A percentile compares a stretch with the other conserved stretches of the same genome.
Conservation (phyloP, 2,329 filamentous ascomycete species). For the Botrytis aclada region DNA sequence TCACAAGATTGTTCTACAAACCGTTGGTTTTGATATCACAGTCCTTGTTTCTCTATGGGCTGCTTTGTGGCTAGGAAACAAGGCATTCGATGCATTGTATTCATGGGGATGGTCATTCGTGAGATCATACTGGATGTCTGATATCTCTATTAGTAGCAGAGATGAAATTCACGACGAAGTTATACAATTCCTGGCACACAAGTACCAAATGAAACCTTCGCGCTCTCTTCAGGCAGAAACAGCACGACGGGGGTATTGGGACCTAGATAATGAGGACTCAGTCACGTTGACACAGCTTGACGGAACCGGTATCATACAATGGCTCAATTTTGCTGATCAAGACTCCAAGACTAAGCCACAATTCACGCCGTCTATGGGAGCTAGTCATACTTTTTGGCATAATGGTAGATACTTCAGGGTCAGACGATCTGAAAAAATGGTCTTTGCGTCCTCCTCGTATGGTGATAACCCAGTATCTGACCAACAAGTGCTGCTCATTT, state of each 20-base stretch:
- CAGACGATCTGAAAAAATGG: slow-evolving; percentile 28
- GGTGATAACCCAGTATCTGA: slow-evolving; percentile 45
- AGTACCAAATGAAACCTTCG: slow-evolving; percentile 51
- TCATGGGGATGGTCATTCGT: slow-evolving; percentile 40
- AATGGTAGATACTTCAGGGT: slow-evolving; percentile 50
- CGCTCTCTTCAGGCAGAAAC: slow-evolving; percentile 56
- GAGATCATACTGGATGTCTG: slow-evolving; percentile 48
- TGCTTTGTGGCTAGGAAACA: slow-evolving; percentile 43
- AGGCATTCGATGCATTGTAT: slow-evolving; percentile 41
- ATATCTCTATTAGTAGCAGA: slow-evolving; percentile 51
- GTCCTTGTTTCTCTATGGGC: slow-evolving; percentile 33
- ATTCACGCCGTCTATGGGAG: slow-evolving; percentile 53
- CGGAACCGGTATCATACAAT: slow-evolving; percentile 41
- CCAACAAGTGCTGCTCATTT: slow-evolving; percentile 51
- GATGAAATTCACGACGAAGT: slow-evolving; percentile 59
- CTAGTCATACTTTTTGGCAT: slow-evolving; percentile 52
- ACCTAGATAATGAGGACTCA: slow-evolving; percentile 43
- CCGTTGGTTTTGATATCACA: slow-evolving; percentile 36
- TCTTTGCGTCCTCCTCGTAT: slow-evolving; percentile 28
- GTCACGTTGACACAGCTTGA: slow-evolving; percentile 45
- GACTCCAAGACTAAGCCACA: slow-evolving; percentile 51
- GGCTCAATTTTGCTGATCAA: slow-evolving; percentile 59
- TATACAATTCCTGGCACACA: slow-evolving; percentile 56
- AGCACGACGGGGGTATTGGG: slow-evolving; percentile 53
- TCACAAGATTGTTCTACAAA: slow-evolving; percentile 34